Evolutionary conservation across 495 filamentous ascomycete species (phyloP).

Genomic region (Penicillium fimorum): DNA sequence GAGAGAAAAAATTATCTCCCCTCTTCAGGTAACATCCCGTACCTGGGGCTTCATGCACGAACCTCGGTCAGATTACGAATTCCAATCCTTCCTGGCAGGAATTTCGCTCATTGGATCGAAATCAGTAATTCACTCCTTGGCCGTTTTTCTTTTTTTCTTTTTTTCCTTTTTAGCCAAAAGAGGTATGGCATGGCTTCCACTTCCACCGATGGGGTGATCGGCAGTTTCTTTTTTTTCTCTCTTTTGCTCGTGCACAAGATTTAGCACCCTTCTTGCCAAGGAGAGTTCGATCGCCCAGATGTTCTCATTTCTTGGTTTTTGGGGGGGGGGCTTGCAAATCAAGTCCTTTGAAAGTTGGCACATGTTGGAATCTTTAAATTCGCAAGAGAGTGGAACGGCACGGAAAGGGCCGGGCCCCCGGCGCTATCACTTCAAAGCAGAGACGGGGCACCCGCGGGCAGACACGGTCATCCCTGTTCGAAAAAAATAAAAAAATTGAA

Average conservation of each 20-base stretch:
- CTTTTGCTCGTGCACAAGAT: constrained; percentile 16
- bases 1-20: constrained; percentile 12
- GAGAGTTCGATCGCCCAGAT: constrained; percentile 2
- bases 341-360: constrained; percentile 5
- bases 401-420: constrained; percentile 49
- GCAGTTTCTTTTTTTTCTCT: constrained; percentile 7
- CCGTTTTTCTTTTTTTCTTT: constrained; percentile 13
- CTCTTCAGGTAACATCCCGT: constrained; percentile 22
- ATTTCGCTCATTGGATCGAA: constrained; percentile 41
- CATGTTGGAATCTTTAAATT: constrained; percentile 5
- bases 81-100: constrained; percentile 27
- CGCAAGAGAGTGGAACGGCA: constrained; percentile 32
- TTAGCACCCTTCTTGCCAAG: constrained; percentile 7
- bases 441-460: constrained; percentile 14
- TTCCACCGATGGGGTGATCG: constrained; percentile 26
- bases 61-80: constrained; percentile 33
- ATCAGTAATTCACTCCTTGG: constrained; percentile 27
- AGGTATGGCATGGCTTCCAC: constrained; percentile 20
- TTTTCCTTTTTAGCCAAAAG: constrained; percentile 18
- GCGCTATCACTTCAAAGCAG: constrained; percentile 21
- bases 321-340: too few species aligned
- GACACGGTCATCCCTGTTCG: constrained; percentile 12
- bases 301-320: constrained; percentile 4
- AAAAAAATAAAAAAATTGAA: constrained; percentile 14
- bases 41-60: constrained; percentile 33